phyloP scores from a whole-genome alignment of 345 rosid species.

The Acer yangbiense region DNA sequence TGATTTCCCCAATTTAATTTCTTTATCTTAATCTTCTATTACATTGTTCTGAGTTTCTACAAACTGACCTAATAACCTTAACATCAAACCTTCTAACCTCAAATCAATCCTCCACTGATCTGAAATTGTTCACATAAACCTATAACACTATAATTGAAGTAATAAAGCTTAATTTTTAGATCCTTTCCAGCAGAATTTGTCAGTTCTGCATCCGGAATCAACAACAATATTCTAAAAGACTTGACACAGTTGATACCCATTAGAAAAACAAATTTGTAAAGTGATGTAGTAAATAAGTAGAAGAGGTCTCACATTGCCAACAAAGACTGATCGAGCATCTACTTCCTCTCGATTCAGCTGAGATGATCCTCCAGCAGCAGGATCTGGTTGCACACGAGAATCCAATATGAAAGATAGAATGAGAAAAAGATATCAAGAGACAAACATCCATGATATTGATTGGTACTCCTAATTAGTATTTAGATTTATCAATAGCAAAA shows the following conservation, averaged over 20 bases:
- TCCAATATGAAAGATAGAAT: slow-evolving; percentile 17
- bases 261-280: neutral
- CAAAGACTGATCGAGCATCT: slow-evolving; percentile 72
- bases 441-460: neutral
- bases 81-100: neutral
- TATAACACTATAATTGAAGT: neutral
- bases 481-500: neutral
- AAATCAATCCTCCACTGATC: neutral
- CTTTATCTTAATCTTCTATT: neutral
- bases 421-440: neutral
- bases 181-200: neutral
- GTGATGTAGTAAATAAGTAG: slow-evolving; percentile 15
- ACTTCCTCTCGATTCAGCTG: slow-evolving; percentile 71
- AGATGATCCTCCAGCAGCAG: slow-evolving; percentile 49
- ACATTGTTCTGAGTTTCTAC: neutral
- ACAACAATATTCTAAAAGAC: neutral
- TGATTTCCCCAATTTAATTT: neutral
- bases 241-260: neutral
- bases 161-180: neutral
- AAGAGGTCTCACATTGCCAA: slow-evolving; percentile 72
- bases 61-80: neutral
- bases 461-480: neutral
- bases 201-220: neutral
- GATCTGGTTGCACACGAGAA: slow-evolving; percentile 46
- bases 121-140: neutral